These are phyloP conservation scores for Trypanosoma scelopori DNA, from an alignment of 208 protist genomes.

Conservation along the genomic window DNA sequence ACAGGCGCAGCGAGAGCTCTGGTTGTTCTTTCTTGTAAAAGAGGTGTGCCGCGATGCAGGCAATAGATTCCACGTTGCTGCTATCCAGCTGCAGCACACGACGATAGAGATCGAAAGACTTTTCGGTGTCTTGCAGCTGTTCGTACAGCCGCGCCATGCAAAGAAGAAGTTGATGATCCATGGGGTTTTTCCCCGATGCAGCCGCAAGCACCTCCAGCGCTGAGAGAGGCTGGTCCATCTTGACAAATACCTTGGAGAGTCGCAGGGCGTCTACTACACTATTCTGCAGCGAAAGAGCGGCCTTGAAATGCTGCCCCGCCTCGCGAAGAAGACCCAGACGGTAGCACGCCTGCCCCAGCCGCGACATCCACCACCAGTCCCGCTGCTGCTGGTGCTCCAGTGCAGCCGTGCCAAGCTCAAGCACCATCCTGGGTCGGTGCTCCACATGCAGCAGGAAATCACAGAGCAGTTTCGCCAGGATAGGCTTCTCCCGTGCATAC, in stretches of 20 bases:
- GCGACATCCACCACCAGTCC: slow-evolving; percentile 96
- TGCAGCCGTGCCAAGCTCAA: slow-evolving; percentile 83
- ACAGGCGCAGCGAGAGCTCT: slow-evolving; percentile 93
- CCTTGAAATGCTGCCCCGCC: slow-evolving; percentile 91
- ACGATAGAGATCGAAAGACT: slow-evolving; percentile 79
- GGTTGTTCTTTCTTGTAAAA: slow-evolving; percentile 95
- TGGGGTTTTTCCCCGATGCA: slow-evolving; percentile 73
- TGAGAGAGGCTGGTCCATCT: slow-evolving; percentile 93
- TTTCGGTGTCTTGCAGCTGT: slow-evolving; percentile 81
- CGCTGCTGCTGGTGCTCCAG: slow-evolving; percentile 40
- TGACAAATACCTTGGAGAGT: slow-evolving; percentile 92
- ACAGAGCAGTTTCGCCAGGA: slow-evolving; percentile 92
- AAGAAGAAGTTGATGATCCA: slow-evolving; percentile 89
- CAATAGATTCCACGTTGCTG: slow-evolving; percentile 93
- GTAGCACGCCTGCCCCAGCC: slow-evolving; percentile 93
- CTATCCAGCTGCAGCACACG: slow-evolving; percentile 85
- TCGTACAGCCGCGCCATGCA: slow-evolving; percentile 91
- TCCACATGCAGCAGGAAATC: slow-evolving; percentile 95
- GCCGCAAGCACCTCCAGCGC: slow-evolving; percentile 89
- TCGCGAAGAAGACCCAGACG: slow-evolving; percentile 94
- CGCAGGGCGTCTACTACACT: slow-evolving; percentile 88
- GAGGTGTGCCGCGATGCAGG: slow-evolving; percentile 91
- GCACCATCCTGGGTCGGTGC: slow-evolving; percentile 88
- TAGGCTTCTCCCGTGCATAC: slow-evolving; percentile 85
- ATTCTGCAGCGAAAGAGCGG: slow-evolving; percentile 70